These are phyloP conservation scores for Withania somnifera DNA, from an alignment of 305 asterid genomes.

Conservation along the genomic window DNA sequence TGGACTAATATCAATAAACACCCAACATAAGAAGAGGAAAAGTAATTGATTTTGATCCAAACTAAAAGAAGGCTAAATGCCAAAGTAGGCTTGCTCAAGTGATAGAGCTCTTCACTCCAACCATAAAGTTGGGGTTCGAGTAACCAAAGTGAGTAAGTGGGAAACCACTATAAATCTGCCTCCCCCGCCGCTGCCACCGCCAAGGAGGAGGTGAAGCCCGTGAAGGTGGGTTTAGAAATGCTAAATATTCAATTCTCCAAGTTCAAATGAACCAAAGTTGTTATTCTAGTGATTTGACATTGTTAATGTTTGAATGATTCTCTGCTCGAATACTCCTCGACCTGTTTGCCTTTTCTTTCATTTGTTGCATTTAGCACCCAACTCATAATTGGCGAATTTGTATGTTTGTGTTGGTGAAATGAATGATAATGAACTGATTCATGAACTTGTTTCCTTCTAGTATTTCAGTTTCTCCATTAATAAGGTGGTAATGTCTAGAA, in stretches of 20 bases:
- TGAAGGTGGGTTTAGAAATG: not conserved
- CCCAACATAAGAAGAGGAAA: not conserved
- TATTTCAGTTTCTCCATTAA: not conserved
- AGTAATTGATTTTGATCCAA: not conserved
- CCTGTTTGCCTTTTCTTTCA: not conserved
- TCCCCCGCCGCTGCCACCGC: too few relatives aligned
- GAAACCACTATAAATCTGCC: not conserved
- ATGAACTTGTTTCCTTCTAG: not conserved
- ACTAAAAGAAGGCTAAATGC: not conserved
- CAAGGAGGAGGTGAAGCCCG: not conserved
- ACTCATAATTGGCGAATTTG: too few relatives aligned
- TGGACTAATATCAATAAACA: not conserved
- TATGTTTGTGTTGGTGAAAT: not conserved
- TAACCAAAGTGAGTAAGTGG: not conserved
- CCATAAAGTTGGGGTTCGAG: not conserved
- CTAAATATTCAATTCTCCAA: not conserved
- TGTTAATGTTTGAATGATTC: not conserved
- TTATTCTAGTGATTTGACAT: not conserved
- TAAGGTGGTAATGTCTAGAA: not conserved
- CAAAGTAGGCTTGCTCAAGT: not conserved
- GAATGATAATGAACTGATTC: not conserved
- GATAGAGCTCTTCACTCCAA: not conserved
- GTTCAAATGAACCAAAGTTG: not conserved
- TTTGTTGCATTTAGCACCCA: not conserved
- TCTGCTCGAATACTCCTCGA: not conserved